These are phyloP conservation scores for Cordyceps cicadae DNA, from an alignment of 2,329 filamentous ascomycete genomes.

Conservation along the genomic window DNA sequence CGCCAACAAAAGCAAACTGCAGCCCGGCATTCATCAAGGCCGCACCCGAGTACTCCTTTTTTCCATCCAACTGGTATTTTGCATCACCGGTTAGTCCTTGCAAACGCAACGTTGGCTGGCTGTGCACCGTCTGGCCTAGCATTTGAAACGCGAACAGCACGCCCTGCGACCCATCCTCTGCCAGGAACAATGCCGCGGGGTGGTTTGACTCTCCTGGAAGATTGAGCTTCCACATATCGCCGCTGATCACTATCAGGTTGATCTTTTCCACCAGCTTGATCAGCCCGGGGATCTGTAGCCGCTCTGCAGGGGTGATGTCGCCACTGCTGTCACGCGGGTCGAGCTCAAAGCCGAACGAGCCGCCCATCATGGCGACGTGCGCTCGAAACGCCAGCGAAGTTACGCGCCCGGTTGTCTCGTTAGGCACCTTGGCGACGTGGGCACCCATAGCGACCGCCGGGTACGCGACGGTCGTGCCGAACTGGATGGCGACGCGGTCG, in stretches of 20 bases:
- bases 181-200: constrained; percentile 53
- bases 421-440: constrained; percentile 55
- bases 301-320: constrained; percentile 41
- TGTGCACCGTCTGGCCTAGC: constrained; percentile 43
- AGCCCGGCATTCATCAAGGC: constrained; percentile 42
- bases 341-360: constrained; percentile 57
- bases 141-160: constrained; percentile 53
- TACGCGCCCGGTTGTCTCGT: constrained; percentile 46
- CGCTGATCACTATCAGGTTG: constrained; percentile 51
- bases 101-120: constrained; percentile 43
- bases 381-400: constrained; percentile 52
- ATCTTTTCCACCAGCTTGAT: constrained; percentile 46
- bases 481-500: constrained; percentile 53
- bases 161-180: constrained; percentile 37
- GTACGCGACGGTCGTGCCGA: constrained; percentile 55
- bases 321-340: constrained; percentile 37
- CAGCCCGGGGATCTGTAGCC: constrained; percentile 42
- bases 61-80: constrained; percentile 44
- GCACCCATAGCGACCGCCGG: constrained; percentile 55
- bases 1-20: background rate
- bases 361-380: constrained; percentile 61
- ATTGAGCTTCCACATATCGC: constrained; percentile 50
- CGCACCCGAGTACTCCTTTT: constrained; percentile 44
- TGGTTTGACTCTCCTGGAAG: constrained; percentile 52
- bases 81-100: constrained; percentile 48